phyloP scores from a whole-genome alignment of 1,284 basidiomycete genomes.

The Stereum hirsutum region DNA sequence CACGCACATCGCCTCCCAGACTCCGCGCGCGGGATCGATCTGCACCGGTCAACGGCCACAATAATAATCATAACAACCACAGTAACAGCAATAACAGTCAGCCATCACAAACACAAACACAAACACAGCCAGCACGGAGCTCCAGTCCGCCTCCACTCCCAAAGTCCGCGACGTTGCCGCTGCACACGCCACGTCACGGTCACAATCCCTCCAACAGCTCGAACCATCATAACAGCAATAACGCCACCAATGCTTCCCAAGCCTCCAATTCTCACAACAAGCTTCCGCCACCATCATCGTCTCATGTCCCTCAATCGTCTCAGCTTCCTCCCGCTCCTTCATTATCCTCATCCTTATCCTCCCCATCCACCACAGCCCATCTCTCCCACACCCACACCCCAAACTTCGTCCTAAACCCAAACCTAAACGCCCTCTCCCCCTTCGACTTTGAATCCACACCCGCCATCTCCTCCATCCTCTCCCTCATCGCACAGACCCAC shows the following conservation, averaged over 20 bases:
- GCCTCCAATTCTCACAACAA: no score
- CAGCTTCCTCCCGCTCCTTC: slow-evolving; percentile 10
- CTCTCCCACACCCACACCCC: slow-evolving; percentile 13
- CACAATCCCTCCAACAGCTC: slow-evolving; percentile 2
- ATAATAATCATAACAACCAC: not conserved
- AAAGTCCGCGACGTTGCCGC: slow-evolving; percentile 69
- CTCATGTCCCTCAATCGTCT: slow-evolving; percentile 10
- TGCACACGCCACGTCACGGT: slow-evolving; percentile 39
- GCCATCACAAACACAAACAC: no score
- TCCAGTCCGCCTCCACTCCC: slow-evolving; percentile 72
- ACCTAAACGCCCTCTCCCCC: slow-evolving; percentile 11
- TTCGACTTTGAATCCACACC: slow-evolving; percentile 71
- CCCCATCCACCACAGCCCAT: slow-evolving; percentile 5
- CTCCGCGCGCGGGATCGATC: slow-evolving; percentile 18
- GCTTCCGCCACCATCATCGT: no score
- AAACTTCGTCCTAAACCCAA: slow-evolving; percentile 13
- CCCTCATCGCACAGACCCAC: slow-evolving; percentile 67
- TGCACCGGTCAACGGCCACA: slow-evolving; percentile 6
- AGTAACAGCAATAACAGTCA: no score
- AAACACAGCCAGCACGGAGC: slow-evolving; percentile 38
- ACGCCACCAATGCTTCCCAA: no score
- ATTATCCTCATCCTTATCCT: not conserved
- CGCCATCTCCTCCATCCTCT: slow-evolving; percentile 65
- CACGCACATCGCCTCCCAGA: slow-evolving; percentile 11
- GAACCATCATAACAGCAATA: no score